These are phyloP conservation scores for Podila verticillata DNA, from an alignment of 192 early-diverging fungal genomes.

Conservation along the genomic window DNA sequence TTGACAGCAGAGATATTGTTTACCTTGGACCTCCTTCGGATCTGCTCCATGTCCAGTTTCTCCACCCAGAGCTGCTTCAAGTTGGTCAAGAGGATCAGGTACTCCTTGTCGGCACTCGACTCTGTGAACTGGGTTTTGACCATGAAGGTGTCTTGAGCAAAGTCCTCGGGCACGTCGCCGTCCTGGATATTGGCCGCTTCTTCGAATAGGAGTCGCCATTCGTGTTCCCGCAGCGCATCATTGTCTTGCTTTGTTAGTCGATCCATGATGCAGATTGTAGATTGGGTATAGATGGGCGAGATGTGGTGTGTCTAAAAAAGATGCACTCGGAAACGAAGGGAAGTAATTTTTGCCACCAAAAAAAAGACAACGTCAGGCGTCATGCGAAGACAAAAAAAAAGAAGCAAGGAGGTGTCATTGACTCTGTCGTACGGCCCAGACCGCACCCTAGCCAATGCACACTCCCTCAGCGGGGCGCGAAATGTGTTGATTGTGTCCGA, in stretches of 20 bases:
- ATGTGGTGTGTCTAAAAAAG: not conserved
- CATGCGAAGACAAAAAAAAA: not conserved
- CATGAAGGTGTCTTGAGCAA: constrained; percentile 27
- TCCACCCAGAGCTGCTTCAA: constrained; percentile 44
- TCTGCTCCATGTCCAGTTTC: constrained; percentile 28
- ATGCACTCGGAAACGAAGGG: not conserved
- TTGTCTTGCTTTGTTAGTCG: constrained; percentile 32
- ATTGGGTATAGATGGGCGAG: not conserved
- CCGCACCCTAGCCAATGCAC: too few relatives aligned
- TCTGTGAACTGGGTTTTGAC: constrained; percentile 35
- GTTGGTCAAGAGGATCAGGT: constrained; percentile 38
- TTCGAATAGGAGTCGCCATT: constrained; percentile 25
- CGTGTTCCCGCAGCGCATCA: constrained; percentile 24
- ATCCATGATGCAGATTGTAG: constrained; percentile 8
- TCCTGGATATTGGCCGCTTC: not conserved
- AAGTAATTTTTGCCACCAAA: constrained; percentile 30
- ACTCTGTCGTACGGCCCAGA: not conserved
- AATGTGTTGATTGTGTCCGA: too few relatives aligned
- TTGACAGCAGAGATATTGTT: not conserved
- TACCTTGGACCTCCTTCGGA: constrained; percentile 36
- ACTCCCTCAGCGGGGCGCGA: too few relatives aligned
- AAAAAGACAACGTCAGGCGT: not conserved
- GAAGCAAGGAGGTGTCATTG: not conserved
- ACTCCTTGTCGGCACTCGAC: constrained; percentile 20
- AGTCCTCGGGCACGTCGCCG: not conserved